Evolutionary conservation across 306 rosid genomes (phyloP).

Genomic region (Sicyos edulis): DNA sequence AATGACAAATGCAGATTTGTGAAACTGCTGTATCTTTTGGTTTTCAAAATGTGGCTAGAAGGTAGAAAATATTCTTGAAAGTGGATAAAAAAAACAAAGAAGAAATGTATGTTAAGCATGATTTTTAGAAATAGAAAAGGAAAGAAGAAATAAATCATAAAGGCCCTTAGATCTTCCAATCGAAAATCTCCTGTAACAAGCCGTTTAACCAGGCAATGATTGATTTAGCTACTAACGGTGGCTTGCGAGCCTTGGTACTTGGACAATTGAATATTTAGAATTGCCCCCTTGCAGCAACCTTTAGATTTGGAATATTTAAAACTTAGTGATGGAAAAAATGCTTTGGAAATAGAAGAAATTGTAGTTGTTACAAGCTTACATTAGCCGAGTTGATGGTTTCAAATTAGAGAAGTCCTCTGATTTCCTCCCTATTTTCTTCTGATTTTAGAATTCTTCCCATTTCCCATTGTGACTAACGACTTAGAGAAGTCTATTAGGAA

Average conservation of each 20-base stretch:
- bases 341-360: not conserved
- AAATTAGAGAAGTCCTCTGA: not conserved
- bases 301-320: not conserved
- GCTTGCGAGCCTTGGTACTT: not conserved
- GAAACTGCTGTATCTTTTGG: not conserved
- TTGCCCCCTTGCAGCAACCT: not conserved
- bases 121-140: not conserved
- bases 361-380: not conserved
- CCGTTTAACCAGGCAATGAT: not conserved
- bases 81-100: not conserved
- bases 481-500: not conserved
- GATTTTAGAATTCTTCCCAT: slow-evolving; percentile 3
- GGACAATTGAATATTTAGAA: not conserved
- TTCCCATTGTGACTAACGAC: not conserved
- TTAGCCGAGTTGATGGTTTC: not conserved
- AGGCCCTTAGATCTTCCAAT: not conserved
- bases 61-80: not conserved
- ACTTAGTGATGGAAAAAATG: slow-evolving; percentile 2
- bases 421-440: not conserved
- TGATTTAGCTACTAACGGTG: not conserved
- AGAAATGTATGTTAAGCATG: not conserved
- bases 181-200: not conserved
- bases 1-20: not conserved
- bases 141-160: too few species aligned
- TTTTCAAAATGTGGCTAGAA: not conserved